Conservation (phyloP, 148 eudicot genomes). For the Rhododendron williamsianum region DNA sequence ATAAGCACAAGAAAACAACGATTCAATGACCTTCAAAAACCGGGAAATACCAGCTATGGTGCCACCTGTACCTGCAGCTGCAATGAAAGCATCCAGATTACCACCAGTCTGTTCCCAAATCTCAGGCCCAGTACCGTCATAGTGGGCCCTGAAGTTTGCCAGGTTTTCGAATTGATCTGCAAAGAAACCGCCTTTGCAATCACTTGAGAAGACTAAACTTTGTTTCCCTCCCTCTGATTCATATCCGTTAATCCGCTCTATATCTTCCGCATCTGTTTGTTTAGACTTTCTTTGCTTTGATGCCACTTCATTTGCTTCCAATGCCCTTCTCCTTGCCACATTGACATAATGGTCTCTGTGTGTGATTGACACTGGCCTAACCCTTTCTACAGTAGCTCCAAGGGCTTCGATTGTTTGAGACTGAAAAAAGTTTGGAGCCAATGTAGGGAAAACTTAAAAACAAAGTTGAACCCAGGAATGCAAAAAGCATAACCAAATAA, state of each 20-base stretch:
- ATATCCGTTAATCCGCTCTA: slow-evolving; percentile 27
- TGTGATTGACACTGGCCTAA: slow-evolving; percentile 96
- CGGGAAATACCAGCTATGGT: slow-evolving; percentile 88
- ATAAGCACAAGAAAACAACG: neutral
- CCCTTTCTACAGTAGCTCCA: slow-evolving; percentile 92
- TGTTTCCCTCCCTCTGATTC: slow-evolving; percentile 21
- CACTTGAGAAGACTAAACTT: slow-evolving; percentile 34
- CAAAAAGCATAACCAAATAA: neutral
- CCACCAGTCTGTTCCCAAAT: slow-evolving; percentile 90
- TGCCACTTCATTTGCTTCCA: slow-evolving; percentile 71
- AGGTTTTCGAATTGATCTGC: slow-evolving; percentile 97
- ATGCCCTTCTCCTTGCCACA: slow-evolving; percentile 85
- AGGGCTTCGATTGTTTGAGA: slow-evolving; percentile 94
- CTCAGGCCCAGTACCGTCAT: slow-evolving; percentile 94
- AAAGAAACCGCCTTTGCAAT: slow-evolving; percentile 86
- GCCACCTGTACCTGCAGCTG: slow-evolving; percentile 98
- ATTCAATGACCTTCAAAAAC: slow-evolving; percentile 59
- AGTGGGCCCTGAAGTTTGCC: slow-evolving; percentile 86
- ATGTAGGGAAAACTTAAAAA: neutral
- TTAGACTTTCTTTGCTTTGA: slow-evolving; percentile 20
- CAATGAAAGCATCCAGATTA: slow-evolving; percentile 76
- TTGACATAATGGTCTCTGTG: slow-evolving; percentile 92
- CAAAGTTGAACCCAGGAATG: neutral
- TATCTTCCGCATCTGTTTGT: slow-evolving; percentile 19
- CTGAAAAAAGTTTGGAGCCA: slow-evolving; percentile 29